Evolutionary conservation across 495 filamentous ascomycete species (phyloP), one percentile per base, ranked within the genome.

Genomic region (Aspergillus affinis): DNA sequence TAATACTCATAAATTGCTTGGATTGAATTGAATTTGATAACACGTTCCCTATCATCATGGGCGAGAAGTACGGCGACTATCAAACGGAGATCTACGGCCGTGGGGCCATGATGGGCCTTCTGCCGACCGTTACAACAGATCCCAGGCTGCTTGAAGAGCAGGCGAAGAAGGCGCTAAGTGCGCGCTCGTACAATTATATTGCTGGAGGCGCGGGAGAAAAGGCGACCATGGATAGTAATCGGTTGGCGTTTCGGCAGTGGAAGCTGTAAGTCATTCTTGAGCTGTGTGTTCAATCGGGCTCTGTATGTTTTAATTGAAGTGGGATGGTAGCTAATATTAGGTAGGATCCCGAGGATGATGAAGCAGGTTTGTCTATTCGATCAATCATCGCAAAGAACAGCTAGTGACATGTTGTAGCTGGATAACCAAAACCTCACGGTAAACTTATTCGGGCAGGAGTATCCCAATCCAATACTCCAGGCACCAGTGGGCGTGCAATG

Each of bases 141-240:
- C 84, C 86, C 7, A 83, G 82, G 54, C 75, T 78, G 52, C 75
- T 88, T 5, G 82, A 87, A 65, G 76, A 80, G 44, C 79, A 84
- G 61, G 86, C 85, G 17, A 74, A 70, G 50, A 73, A 78, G 51
- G 68, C 70, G 45, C 72, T 88, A 61, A 69, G 72, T 21, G 67
- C 68, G 2, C 76, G 79, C 21, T 72, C 79, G 15, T 88, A 76
- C 69, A 82, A 84, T 61, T 89, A 88, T 72, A 79, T 86, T 15
- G 75, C 81, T 23, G 85, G 86, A n/a, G 85, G 84, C 17, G 86
- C 86, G 12, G 86, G 86, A 9, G 84, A 88, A 65, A 78, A 81
- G 61, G 78, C 83, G 2, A 89, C 86, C 0, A 84, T 88, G 82
- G 81, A 86, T 56, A 82, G 83, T 48, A 89, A 88, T 66, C 78